Percentiles rank a stretch among this genome's conserved stretches.
Conservation (phyloP, 345 rosid genomes). For the Salix purpurea region DNA sequence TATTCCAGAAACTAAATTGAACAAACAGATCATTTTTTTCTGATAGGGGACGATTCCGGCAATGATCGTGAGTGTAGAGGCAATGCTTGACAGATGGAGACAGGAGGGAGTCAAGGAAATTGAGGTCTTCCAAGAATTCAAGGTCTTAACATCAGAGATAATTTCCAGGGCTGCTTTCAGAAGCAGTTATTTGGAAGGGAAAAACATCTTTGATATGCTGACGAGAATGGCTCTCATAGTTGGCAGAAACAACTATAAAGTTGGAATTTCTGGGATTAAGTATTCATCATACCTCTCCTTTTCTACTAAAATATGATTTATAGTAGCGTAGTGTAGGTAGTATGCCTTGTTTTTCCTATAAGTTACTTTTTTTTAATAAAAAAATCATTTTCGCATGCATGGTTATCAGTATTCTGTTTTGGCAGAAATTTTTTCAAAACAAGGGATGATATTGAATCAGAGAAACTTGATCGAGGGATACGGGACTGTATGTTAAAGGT, state of each 20-base stretch:
- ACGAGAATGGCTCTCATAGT: constrained; percentile 12
- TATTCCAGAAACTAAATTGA: too few relatives aligned
- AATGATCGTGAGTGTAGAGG: constrained; percentile 32
- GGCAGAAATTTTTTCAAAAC: constrained; percentile 10
- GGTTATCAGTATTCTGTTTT: background rate
- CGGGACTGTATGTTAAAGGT: constrained; percentile 6
- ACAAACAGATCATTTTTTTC: background rate
- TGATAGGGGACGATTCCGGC: constrained; percentile 33
- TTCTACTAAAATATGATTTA: too few relatives aligned
- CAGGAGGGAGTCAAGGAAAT: constrained; percentile 32
- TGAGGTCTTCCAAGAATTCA: constrained; percentile 38
- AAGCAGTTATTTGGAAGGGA: constrained; percentile 41
- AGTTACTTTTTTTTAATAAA: too few relatives aligned
- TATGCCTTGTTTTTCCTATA: too few relatives aligned
- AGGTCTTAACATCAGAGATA: constrained; percentile 43
- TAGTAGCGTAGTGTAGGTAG: too few relatives aligned
- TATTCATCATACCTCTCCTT: background rate
- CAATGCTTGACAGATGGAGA: constrained; percentile 46
- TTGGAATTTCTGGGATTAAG: constrained; percentile 32
- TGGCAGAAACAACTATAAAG: constrained; percentile 14
- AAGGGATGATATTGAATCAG: constrained; percentile 13
- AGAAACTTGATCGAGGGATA: constrained; percentile 4
- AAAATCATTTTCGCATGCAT: background rate
- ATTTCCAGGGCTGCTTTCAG: constrained; percentile 58
- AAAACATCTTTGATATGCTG: constrained; percentile 35